Base-by-base conservation (phyloP, 73 alveolate species). In the Uronychia setigera region DNA sequence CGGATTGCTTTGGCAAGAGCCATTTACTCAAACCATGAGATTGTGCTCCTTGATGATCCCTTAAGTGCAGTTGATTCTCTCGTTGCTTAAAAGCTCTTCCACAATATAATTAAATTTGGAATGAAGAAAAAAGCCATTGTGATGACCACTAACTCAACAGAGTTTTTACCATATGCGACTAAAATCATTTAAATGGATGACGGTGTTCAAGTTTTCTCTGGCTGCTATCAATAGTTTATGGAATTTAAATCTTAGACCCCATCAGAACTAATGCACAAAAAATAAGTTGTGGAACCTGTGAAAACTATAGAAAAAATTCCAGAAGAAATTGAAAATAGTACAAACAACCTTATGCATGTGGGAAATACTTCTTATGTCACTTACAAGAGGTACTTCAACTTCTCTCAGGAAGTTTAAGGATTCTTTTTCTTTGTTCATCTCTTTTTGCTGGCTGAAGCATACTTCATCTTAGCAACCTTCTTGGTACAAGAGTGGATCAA, bases 1-100 rank as follows among this genome's bases (percentile, higher is more conserved):
- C 95, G 99, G 88, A 88, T 97, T 26, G 74, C 97, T 13, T 79
- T 97, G n/a, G 99, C 99, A 31, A 93, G 99, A 75, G 97, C 98
- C 29, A 89, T 97, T 46, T 97, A 97, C 87, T 91, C 98, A 14
- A 87, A 88, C 35, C 93, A 95, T 60, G 98, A 96, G 78, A 80
- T 96, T 26, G 81, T 84, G 31, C 87, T 96, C 30, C 91, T 94
- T 25, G 99, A 96, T 80, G 98, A 96, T 83, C 99, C 99, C 27
- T 58, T 96, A 28, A 86, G 96, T 32, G 96, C 98, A 25, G 94
- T 95, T 29, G 99, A 95, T 86, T 85, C 97, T 0, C 80, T 87
- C 31, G 96, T 95, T 9, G 94, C 97, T 1, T 33, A 82, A 30
- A 78, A 76, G 0, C 29, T 93, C 29, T 92, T 88, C 28, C 81